Evolutionary conservation across 2,329 filamentous ascomycete species (phyloP), one percentile per base, ranked within the genome.

Genomic region (Alternaria novae-zelandiae): DNA sequence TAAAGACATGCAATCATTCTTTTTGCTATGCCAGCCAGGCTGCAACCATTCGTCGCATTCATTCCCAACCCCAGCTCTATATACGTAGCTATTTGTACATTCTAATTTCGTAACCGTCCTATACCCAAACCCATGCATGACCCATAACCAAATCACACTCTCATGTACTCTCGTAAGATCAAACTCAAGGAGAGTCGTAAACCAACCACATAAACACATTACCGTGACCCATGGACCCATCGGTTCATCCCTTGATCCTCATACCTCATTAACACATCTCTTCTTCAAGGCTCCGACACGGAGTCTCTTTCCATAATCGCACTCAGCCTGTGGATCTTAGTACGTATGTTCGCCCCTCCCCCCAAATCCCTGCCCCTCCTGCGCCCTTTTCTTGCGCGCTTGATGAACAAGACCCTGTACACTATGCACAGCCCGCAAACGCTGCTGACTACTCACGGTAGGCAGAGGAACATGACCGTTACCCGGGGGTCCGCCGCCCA

Each of bases 261-360:
- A 45, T 55, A 6, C 43, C 41, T n/a, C 23, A 56, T 28, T 56
- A 56, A 17, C 13, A 45, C 32, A n/a, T 36, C 32, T 36, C 32
- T n/a, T 36, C 32, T 36, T 36, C 17, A 12, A n/a, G 46, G 23
- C 30, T 43, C n/a, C 30, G 32, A 21, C 15, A 45, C 43, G 21
- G 21, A 21, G 51, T 54, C 30, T 7, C 28, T 15, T 17, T 43
- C 32, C 0, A 17, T n/a, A 11, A 25, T 51, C 25, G 15, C 26
- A 51, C 32, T 21, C 15, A 51, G 17, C 13, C 26, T 51, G 12
- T 28, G 21, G 0, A 51, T 21, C 30, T 25, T 54, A 54, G 46
- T 61, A 58, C 13, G 43, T 57, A 11, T 50, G 28, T 4, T 45
- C 49, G 8, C 62, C 55, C 54, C 59, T 62, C n/a, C 59, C 58